These are phyloP conservation scores for Pythium grandisporangium DNA, from an alignment of 352 stramenopile species.

Conservation along the genomic window DNA sequence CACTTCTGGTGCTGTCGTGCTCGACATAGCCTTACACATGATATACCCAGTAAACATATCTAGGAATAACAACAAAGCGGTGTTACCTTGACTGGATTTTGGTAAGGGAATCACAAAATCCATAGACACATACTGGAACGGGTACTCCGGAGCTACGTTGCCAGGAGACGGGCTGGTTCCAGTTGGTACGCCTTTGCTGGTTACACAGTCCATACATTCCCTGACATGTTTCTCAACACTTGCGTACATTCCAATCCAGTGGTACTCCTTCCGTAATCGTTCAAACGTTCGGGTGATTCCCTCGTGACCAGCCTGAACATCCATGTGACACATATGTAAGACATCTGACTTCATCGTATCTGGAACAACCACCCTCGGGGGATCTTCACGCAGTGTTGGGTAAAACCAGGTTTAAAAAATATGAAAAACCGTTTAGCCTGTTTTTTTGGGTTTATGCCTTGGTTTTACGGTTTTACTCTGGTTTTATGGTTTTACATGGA, in stretches of 20 bases:
- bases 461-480: no score
- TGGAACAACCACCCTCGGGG: slow-evolving; percentile 8
- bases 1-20: slow-evolving; percentile 5
- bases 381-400: no score
- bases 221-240: slow-evolving; percentile 1
- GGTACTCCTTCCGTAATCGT: neutral
- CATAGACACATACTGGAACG: slow-evolving; percentile 14
- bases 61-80: slow-evolving; percentile 8
- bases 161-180: slow-evolving; percentile 3
- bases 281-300: slow-evolving; percentile 8
- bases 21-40: slow-evolving; percentile 8
- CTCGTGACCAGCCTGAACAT: slow-evolving; percentile 8
- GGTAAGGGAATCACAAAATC: slow-evolving; percentile 11
- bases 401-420: no score
- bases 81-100: slow-evolving; percentile 6
- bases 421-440: no score
- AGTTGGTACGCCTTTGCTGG: neutral
- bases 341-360: slow-evolving; percentile 1
- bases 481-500: no score
- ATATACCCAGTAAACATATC: slow-evolving; percentile 9
- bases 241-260: slow-evolving; percentile 11
- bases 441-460: no score
- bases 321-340: slow-evolving; percentile 3
- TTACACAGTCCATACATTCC: slow-evolving; percentile 11
- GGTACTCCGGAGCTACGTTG: slow-evolving; percentile 7